These are phyloP conservation scores for Cupressus sempervirens DNA, from an alignment of 75 land plant genomes.

Conservation along the genomic window DNA sequence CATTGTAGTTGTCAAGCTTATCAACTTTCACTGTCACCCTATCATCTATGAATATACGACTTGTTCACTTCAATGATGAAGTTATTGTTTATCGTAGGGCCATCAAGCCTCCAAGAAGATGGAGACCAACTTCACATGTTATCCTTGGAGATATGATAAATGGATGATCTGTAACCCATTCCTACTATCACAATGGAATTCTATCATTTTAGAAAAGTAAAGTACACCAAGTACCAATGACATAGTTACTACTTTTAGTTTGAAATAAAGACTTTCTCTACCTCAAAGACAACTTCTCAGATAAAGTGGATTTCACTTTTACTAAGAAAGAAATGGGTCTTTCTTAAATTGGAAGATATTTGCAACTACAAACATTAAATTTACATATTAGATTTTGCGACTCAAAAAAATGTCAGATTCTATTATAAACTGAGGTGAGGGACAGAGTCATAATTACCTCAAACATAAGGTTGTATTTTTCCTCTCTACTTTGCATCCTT, in stretches of 20 bases:
- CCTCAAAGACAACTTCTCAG: not conserved
- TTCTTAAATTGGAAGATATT: not conserved
- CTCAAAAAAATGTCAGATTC: not conserved
- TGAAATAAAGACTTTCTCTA: not conserved
- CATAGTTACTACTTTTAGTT: not conserved
- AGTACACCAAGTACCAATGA: not conserved
- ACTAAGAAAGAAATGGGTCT: not conserved
- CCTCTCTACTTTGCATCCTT: conserved; percentile 38
- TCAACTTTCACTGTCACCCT: conserved; percentile 25
- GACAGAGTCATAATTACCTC: conserved; percentile 25
- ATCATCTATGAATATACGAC: conserved; percentile 30
- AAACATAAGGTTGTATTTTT: conserved; percentile 44
- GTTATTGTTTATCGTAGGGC: conserved; percentile 34
- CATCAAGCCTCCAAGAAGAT: conserved; percentile 43
- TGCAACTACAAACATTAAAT: not conserved
- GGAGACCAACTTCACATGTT: conserved; percentile 40
- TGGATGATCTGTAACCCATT: conserved; percentile 32
- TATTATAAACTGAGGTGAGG: not conserved
- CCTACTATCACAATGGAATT: conserved; percentile 19
- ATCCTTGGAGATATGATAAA: conserved; percentile 42
- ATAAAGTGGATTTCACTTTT: not conserved
- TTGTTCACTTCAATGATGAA: conserved; percentile 24
- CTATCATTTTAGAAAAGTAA: not conserved
- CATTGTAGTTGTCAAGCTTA: conserved; percentile 30
- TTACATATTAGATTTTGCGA: not conserved